phyloP scores from a whole-genome alignment of 1,284 basidiomycete genomes.

The Termitomyces sp. region DNA sequence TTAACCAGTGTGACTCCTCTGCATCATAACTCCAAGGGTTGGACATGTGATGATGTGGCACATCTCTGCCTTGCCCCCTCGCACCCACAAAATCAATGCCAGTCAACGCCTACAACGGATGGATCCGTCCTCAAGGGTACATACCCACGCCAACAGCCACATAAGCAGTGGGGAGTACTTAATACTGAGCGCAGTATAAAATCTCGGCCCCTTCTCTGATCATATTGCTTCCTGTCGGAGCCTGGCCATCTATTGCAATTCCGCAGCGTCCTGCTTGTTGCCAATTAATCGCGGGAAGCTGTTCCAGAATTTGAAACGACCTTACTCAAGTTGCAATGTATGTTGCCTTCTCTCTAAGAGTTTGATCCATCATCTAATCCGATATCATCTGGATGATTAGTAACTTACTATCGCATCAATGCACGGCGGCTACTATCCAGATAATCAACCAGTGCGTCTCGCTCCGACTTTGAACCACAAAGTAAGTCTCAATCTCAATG shows the following conservation, averaged over 20 bases:
- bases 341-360: not conserved
- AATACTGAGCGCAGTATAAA: not conserved
- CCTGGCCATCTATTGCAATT: not conserved
- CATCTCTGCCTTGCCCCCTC: not conserved
- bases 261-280: not conserved
- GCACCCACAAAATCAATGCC: not conserved
- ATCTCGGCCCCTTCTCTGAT: not conserved
- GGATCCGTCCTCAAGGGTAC: not conserved
- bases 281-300: not conserved
- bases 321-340: not conserved
- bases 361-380: too few relatives aligned
- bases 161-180: not conserved
- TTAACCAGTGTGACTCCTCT: too few relatives aligned
- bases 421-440: not conserved
- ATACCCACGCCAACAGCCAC: not conserved
- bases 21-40: not conserved
- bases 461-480: not conserved
- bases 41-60: not conserved
- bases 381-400: too few relatives aligned
- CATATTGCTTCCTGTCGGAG: not conserved
- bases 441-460: not conserved
- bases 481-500: not conserved
- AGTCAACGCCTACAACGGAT: not conserved
- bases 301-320: not conserved
- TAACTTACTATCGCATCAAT: not conserved